Evolutionary conservation across 2,329 filamentous ascomycete species (phyloP).

Genomic region (Diaporthe sp.): DNA sequence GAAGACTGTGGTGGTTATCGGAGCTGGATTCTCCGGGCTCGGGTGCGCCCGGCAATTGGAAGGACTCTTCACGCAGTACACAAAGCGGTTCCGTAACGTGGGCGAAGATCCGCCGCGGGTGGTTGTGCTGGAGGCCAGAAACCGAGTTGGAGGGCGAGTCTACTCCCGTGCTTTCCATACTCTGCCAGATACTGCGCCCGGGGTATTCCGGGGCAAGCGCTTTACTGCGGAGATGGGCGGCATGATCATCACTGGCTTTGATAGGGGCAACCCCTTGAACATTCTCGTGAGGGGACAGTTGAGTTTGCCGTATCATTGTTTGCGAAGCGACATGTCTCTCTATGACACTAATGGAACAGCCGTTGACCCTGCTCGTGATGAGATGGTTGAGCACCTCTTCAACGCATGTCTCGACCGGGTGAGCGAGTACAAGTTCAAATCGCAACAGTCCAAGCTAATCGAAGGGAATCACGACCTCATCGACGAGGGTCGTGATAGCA

Average conservation of each 20-base stretch:
- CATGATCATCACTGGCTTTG: constrained; percentile 98
- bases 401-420: constrained; percentile 95
- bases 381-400: constrained; percentile 89
- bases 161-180: constrained; percentile 81
- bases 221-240: constrained; percentile 96
- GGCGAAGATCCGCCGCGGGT: constrained; percentile 79
- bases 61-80: constrained; percentile 84
- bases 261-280: constrained; percentile 93
- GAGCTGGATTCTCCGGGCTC: constrained; percentile 93
- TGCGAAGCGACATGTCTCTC: constrained; percentile 84
- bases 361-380: constrained; percentile 82
- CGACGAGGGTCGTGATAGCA: constrained; percentile 82
- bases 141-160: constrained; percentile 89
- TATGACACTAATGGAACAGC: constrained; percentile 85
- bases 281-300: constrained; percentile 91
- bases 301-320: constrained; percentile 83
- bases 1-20: constrained; percentile 86
- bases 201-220: constrained; percentile 61
- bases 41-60: constrained; percentile 93
- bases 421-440: constrained; percentile 88
- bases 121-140: constrained; percentile 86
- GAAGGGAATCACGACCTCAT: constrained; percentile 87
- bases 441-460: constrained; percentile 74
- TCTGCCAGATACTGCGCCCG: constrained; percentile 52
- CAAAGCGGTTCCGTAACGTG: constrained; percentile 70